Evolutionary conservation across 208 protist species (phyloP), one percentile per base, ranked within the genome.

Genomic region (Crithidia mellificae): DNA sequence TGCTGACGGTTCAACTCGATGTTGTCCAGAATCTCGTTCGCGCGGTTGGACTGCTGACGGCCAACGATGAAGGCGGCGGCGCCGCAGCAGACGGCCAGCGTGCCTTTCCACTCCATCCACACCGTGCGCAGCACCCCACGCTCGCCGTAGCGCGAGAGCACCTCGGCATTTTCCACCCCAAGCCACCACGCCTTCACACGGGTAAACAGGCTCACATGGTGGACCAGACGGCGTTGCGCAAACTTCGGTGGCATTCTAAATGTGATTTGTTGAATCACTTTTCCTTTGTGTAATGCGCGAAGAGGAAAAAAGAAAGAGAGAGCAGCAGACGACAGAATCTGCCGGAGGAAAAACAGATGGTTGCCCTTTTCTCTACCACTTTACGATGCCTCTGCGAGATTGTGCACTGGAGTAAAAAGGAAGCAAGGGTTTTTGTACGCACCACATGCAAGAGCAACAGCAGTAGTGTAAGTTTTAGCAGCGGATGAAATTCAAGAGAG

Each of bases 21-120:
- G 67, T 91, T 95, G n/a, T 95, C 90, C 34, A 95, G 68, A 56
- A 95, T 81, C 17, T 90, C 72, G 50, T 95, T 90, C 4, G 83
- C 84, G 20, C 58, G 63, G 39, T 82, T 86, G 22, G 80, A 74
- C 74, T 95, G 84, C 29, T 71, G 59, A 3, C 75, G 73, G 6
- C 83, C 79, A 6, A 90, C 57, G 14, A 83, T 55, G 27, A 91
- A 80, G 34, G 74, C 44, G 15, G 73, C 74, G 17, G 53, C 59
- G 39, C 80, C 87, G 24, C 77, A 63, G n/a, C 72, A 36, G n/a
- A 86, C 43, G 43, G 87, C 66, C 20, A 92, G 27, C 19, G 82
- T 84, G 25, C 84, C 81, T 11, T 76, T 69, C 89, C 89, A 94
- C 63, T 92, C 86, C 44, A 83, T 78, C 89, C 89, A 94, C n/a